These are phyloP conservation scores for Emericellopsis cladophorae DNA, from an alignment of 2,329 filamentous ascomycete species.

Conservation along the genomic window DNA sequence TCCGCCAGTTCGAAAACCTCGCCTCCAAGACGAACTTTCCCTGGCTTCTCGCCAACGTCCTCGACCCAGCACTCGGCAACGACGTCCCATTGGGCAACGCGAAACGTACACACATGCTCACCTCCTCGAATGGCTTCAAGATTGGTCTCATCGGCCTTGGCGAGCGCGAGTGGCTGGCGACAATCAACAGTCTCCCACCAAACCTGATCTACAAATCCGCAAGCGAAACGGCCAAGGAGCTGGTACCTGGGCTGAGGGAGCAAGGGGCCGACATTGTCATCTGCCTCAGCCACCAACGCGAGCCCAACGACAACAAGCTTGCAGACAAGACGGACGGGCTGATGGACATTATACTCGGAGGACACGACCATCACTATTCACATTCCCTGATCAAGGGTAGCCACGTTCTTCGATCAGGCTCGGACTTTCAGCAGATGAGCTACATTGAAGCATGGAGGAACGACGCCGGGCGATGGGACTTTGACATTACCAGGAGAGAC, in stretches of 20 bases:
- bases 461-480: slow-evolving; percentile 50
- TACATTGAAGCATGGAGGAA: slow-evolving; percentile 68
- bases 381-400: slow-evolving; percentile 67
- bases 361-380: slow-evolving; percentile 81
- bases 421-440: slow-evolving; percentile 85
- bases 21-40: slow-evolving; percentile 68
- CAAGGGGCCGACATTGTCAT: slow-evolving; percentile 76
- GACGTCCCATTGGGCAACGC: slow-evolving; percentile 65
- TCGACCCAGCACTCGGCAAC: slow-evolving; percentile 71
- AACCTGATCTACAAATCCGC: slow-evolving; percentile 74
- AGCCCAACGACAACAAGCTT: slow-evolving; percentile 82
- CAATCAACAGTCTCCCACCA: slow-evolving; percentile 76
- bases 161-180: slow-evolving; percentile 80
- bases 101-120: slow-evolving; percentile 63
- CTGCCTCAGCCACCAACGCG: slow-evolving; percentile 72
- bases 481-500: slow-evolving; percentile 65
- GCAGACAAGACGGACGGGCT: slow-evolving; percentile 60
- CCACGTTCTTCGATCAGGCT: slow-evolving; percentile 77
- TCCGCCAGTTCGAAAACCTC: slow-evolving; percentile 65
- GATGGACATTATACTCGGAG: slow-evolving; percentile 77
- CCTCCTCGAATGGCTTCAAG: slow-evolving; percentile 72
- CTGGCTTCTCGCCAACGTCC: slow-evolving; percentile 80
- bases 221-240: slow-evolving; percentile 58
- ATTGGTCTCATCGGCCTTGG: slow-evolving; percentile 76
- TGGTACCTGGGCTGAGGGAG: slow-evolving; percentile 59